Base-by-base conservation (phyloP, 257 asterid species). In the Dorcoceras hygrometricum region DNA sequence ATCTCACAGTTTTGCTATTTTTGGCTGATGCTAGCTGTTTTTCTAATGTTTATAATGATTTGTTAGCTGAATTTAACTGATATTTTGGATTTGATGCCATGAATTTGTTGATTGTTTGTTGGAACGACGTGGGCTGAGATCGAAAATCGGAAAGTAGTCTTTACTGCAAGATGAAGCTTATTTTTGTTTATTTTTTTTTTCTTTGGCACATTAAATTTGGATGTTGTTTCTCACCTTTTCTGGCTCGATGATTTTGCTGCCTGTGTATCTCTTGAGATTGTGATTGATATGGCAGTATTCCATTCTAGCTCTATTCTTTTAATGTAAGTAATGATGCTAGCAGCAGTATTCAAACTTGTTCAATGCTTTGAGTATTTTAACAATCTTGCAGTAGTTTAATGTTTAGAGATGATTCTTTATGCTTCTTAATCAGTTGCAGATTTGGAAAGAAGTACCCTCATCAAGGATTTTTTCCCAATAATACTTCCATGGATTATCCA, bases 401-500 rank as follows among this genome's bases (percentile, higher is more conserved):
- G 3, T 8, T 28, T 12, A 53, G 24, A 22, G 16, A 63, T 62
- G 29, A 55, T 66, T 63, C 14, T n/a, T 29, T 28, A 56, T 48
- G 14, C 32, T 59, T 75, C 62, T 32, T 64, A 36, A 43, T 48
- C 61, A 20, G 48, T 22, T 58, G 75, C 69, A 76, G 80, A 71
- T 75, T 51, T 66, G 24, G 85, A 75, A 71, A 82, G 96, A 77
- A 71, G 89, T 73, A 64, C 78, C 70, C 64, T 83, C 43, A 78
- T 80, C 94, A 83, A 81, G 95, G 82, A 68, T 79, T 91, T 51
- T 75, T 75, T 56, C 75, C 96, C 12, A 81, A 59, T 75, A 79
- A 73, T 67, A 57, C 83, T 51, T 65, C 83, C 6, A 71, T 83
- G 81, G 90, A 87, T 73, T 79, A 59, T 34, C 71, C 85, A 8